These are phyloP conservation scores for Fraxinus angustifolia DNA, from an alignment of 305 asterid genomes.

Conservation along the genomic window DNA sequence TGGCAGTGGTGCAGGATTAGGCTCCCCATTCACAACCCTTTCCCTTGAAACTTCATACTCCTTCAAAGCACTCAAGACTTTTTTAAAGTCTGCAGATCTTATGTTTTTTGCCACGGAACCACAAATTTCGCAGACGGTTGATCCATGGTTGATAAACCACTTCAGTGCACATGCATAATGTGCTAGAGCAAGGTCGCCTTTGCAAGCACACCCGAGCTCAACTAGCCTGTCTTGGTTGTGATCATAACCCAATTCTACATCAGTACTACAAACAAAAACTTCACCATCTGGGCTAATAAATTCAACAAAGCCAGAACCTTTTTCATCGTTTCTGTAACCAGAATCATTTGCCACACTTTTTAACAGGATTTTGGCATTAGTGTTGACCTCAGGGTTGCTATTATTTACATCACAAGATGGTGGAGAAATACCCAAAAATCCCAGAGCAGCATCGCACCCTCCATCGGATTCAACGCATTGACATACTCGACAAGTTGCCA, in stretches of 20 bases:
- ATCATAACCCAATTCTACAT: constrained; percentile 62
- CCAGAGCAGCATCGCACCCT: constrained; percentile 68
- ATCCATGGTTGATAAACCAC: constrained; percentile 93
- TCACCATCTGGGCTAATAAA: constrained; percentile 84
- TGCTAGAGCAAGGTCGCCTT: constrained; percentile 76
- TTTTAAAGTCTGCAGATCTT: constrained; percentile 57
- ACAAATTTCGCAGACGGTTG: constrained; percentile 83
- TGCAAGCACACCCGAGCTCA: constrained; percentile 90
- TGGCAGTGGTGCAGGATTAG: constrained; percentile 50
- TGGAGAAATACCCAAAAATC: constrained; percentile 63
- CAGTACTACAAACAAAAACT: constrained; percentile 71
- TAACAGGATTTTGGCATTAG: constrained; percentile 28
- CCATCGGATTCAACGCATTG: constrained; percentile 77
- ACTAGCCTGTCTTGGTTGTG: constrained; percentile 54
- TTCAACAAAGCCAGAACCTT: constrained; percentile 60
- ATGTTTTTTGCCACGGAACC: constrained; percentile 61
- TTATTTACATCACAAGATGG: constrained; percentile 35
- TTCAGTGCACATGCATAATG: constrained; percentile 93
- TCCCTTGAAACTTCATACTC: constrained; percentile 68
- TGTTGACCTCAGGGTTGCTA: constrained; percentile 37
- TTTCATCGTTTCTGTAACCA: constrained; percentile 26
- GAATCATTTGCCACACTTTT: constrained; percentile 39
- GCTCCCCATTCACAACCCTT: constrained; percentile 69
- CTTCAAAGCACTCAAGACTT: constrained; percentile 58
- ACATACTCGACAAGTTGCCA: constrained; percentile 75